Base-by-base conservation (phyloP, 2,329 filamentous ascomycete genomes). In the Trematosphaeria pertusa region DNA sequence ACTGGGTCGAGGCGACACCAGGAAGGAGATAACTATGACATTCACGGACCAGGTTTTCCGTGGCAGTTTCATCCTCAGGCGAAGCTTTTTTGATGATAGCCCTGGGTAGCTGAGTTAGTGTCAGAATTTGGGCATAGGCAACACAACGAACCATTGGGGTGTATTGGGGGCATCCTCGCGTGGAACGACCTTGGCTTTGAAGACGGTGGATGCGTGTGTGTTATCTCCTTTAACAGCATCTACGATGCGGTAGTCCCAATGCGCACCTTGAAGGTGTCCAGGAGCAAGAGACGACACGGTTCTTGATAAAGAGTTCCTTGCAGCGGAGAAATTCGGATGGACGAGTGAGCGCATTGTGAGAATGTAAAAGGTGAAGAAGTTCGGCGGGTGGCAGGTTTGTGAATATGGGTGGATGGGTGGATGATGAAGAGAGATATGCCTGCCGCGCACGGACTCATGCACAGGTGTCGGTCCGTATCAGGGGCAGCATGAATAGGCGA, bases 231-330 rank as follows among this genome's bases (percentile, higher is more conserved):
- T 12, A 31, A 56, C 24, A 30, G 28, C 15, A 26, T 54, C 40
- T 4, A 32, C 14, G 22, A 56, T 48, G 39, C 46, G 53, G 34
- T 56, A 56, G 43, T 56, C 46, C 53, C 43, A 56, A n/a, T 21
- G 11, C 22, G 37, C 31, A 19, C 47, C 50, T 30, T 31, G 30
- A 42, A 56, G 40, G 43, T 43, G 46, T 28, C 38, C 40, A 37
- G 50, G 28, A 56, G 52, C 36, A 46, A 53, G 47, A 11, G 46
- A 56, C 42, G 52, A 56, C 43, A 56, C 54, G 34, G 46, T 40
- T 36, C 37, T 46, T 46, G 36, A 54, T 30, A 49, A 43, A 24
- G n/a, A 49, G 31, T 32, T 11, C 24, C 34, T 31, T 19, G 34
- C 28, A 15, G 18, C 9, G 28, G 36, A 40, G 12, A 36, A 31